These are phyloP conservation scores for Hirsutella rhossiliensis DNA, from an alignment of 2,329 filamentous ascomycete species.

Conservation along the genomic window DNA sequence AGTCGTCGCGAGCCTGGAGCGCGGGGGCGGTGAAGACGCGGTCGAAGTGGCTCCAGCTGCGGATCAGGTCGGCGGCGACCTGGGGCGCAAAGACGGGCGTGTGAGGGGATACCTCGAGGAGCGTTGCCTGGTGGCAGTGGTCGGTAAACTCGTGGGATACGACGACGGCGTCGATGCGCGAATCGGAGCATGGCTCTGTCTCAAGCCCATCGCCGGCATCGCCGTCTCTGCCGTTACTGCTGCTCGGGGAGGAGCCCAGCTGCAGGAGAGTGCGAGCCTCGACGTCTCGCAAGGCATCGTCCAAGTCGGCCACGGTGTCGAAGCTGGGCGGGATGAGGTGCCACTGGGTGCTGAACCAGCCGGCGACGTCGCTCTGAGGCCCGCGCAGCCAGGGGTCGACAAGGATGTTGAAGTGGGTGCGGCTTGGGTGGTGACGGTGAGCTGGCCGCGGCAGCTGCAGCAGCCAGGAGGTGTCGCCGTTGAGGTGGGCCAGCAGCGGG, in stretches of 20 bases:
- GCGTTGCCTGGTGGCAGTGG: conserved; percentile 51
- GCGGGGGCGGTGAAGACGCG: conserved; percentile 36
- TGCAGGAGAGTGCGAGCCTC: conserved; percentile 20
- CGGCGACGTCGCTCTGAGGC: conserved; percentile 48
- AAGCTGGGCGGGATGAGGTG: conserved; percentile 43
- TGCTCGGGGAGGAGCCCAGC: no score
- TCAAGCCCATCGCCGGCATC: not conserved
- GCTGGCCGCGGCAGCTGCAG: conserved; percentile 48
- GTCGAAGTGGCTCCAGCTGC: conserved; percentile 47
- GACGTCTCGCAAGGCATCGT: conserved; percentile 34
- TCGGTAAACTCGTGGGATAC: conserved; percentile 58
- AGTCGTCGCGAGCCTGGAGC: conserved; percentile 20
- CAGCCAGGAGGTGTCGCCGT: conserved; percentile 56
- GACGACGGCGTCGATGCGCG: conserved; percentile 43
- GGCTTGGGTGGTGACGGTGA: conserved; percentile 25
- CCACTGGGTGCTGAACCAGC: conserved; percentile 55
- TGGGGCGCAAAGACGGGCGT: conserved; percentile 49
- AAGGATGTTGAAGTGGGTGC: conserved; percentile 49
- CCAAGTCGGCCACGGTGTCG: conserved; percentile 41
- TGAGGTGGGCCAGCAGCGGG: conserved; percentile 48
- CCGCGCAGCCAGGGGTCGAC: conserved; percentile 55
- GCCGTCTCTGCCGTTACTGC: not conserved
- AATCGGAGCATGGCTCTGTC: not conserved
- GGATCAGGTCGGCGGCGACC: conserved; percentile 44
- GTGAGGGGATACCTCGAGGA: conserved; percentile 37